These are phyloP conservation scores for Pythium scleroteichum DNA, from an alignment of 352 stramenopile genomes.

Conservation along the genomic window DNA sequence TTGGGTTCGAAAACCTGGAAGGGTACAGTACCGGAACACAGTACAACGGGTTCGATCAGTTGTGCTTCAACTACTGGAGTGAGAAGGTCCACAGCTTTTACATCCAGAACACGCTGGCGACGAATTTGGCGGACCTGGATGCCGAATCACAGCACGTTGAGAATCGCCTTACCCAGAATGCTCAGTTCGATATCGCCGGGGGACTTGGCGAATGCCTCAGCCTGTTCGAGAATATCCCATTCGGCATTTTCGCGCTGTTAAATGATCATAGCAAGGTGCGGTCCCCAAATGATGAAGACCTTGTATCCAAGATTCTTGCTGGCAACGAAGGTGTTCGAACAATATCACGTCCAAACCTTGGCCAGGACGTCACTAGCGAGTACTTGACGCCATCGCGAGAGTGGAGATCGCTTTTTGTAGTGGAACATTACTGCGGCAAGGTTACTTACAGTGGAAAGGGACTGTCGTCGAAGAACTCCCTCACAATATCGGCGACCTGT, in stretches of 20 bases:
- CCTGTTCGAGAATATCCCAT: slow-evolving; percentile 72
- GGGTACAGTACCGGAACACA: slow-evolving; percentile 18
- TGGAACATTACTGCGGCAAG: slow-evolving; percentile 71
- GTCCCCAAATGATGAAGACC: slow-evolving; percentile 72
- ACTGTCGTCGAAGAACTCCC: slow-evolving; percentile 63
- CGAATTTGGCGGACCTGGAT: slow-evolving; percentile 58
- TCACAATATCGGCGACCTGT: slow-evolving; percentile 77
- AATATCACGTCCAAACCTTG: slow-evolving; percentile 61
- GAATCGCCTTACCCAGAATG: slow-evolving; percentile 55
- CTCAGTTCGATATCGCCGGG: slow-evolving; percentile 49
- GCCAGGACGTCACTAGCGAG: slow-evolving; percentile 52
- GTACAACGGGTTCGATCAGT: slow-evolving; percentile 76
- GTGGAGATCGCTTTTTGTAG: slow-evolving; percentile 74
- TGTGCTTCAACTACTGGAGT: slow-evolving; percentile 87
- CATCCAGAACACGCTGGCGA: slow-evolving; percentile 70
- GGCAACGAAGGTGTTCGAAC: slow-evolving; percentile 56
- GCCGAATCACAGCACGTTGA: slow-evolving; percentile 68
- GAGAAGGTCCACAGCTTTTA: slow-evolving; percentile 85
- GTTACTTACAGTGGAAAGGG: slow-evolving; percentile 79
- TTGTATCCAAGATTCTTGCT: slow-evolving; percentile 78
- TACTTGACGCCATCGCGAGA: slow-evolving; percentile 75
- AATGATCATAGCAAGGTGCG: slow-evolving; percentile 70
- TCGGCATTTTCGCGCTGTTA: slow-evolving; percentile 71
- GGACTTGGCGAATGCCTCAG: slow-evolving; percentile 68
- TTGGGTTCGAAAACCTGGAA: slow-evolving; percentile 71